These are phyloP conservation scores for Asterophora lycoperdoides DNA, from an alignment of 768 basidiomycete genomes.

Conservation along the genomic window DNA sequence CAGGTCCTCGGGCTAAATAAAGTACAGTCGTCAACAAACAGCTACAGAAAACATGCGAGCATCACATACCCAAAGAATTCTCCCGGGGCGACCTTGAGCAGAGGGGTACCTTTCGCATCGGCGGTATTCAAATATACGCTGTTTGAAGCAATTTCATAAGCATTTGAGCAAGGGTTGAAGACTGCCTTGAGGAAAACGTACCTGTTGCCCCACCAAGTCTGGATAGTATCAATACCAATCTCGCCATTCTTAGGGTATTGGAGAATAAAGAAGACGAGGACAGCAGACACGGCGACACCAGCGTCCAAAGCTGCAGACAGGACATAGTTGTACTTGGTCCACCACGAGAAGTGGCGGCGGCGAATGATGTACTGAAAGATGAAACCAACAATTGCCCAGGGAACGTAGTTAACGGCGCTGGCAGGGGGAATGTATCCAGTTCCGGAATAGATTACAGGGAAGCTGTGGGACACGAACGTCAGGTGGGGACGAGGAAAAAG, in stretches of 20 bases:
- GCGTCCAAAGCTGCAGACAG: constrained; percentile 71
- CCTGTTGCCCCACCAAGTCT: constrained; percentile 73
- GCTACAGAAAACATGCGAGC: not conserved
- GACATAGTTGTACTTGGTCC: constrained; percentile 67
- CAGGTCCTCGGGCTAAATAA: constrained; percentile 17
- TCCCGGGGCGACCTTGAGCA: constrained; percentile 27
- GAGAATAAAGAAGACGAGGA: constrained; percentile 38
- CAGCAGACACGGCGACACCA: constrained; percentile 54
- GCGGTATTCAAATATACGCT: constrained; percentile 38
- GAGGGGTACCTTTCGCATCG: constrained; percentile 34
- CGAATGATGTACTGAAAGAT: constrained; percentile 62
- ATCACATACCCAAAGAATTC: constrained; percentile 30
- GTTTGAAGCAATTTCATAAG: not conserved
- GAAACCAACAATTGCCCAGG: constrained; percentile 63
- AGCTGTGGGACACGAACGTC: constrained; percentile 21
- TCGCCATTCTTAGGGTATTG: constrained; percentile 60
- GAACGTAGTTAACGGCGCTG: constrained; percentile 61
- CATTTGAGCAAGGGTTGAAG: not conserved
- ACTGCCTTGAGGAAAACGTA: constrained; percentile 22
- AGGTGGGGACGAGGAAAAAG: not conserved
- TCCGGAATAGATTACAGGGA: constrained; percentile 59
- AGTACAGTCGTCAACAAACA: not conserved
- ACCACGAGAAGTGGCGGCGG: constrained; percentile 60
- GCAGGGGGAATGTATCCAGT: constrained; percentile 62
- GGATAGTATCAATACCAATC: constrained; percentile 51